Evolutionary conservation across 2,329 filamentous ascomycete genomes (phyloP).

Genomic region (Ceratocystis colombiana): DNA sequence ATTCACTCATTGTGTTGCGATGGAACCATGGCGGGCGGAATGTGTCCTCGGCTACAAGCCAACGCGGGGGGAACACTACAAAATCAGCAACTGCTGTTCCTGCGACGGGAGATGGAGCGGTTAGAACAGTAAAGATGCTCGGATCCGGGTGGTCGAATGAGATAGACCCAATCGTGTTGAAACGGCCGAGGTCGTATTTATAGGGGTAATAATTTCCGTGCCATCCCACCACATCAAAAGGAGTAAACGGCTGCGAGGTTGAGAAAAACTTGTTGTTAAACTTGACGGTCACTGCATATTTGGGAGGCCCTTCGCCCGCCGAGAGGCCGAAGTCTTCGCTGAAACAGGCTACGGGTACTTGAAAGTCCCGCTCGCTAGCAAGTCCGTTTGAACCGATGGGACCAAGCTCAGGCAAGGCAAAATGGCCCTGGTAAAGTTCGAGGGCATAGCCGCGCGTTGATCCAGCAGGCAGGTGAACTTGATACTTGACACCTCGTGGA

Average conservation of each 20-base stretch:
- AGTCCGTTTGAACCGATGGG: slow-evolving; percentile 59
- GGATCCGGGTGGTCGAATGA: slow-evolving; percentile 71
- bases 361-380: slow-evolving; percentile 61
- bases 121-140: slow-evolving; percentile 63
- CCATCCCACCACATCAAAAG: slow-evolving; percentile 72
- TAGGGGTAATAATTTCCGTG: slow-evolving; percentile 71
- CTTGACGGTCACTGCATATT: slow-evolving; percentile 49
- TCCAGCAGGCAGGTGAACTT: slow-evolving; percentile 49
- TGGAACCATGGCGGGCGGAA: slow-evolving; percentile 67
- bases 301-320: slow-evolving; percentile 28
- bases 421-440: slow-evolving; percentile 59
- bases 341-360: slow-evolving; percentile 56
- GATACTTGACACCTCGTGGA: slow-evolving; percentile 58
- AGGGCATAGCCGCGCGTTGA: slow-evolving; percentile 59
- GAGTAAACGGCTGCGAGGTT: slow-evolving; percentile 57
- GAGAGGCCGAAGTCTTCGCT: slow-evolving; percentile 44
- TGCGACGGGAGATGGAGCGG: slow-evolving; percentile 49
- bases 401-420: slow-evolving; percentile 55
- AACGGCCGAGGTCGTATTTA: slow-evolving; percentile 72
- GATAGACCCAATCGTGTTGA: slow-evolving; percentile 63
- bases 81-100: slow-evolving; percentile 61
- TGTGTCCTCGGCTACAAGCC: slow-evolving; percentile 58
- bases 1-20: slow-evolving; percentile 57
- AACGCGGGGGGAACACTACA: slow-evolving; percentile 61
- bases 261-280: slow-evolving; percentile 58